Percentiles rank a stretch among this genome's conserved stretches.
These are phyloP conservation scores for Leptodermis oblonga DNA, from an alignment of 257 asterid species.

Conservation along the genomic window DNA sequence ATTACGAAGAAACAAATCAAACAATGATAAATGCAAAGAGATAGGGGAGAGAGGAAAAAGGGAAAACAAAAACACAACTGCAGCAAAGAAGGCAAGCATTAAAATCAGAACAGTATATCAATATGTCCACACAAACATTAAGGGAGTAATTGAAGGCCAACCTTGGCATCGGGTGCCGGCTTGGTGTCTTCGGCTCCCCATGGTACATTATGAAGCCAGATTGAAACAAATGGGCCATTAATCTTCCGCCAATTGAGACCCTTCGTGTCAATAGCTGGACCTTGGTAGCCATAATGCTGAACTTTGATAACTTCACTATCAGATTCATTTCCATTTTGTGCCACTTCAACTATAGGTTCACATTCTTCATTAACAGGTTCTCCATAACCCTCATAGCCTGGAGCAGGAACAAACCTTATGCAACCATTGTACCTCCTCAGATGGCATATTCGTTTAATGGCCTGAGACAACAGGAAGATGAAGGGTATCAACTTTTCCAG, in stretches of 20 bases:
- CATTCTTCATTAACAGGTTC: constrained; percentile 50
- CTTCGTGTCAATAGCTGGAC: constrained; percentile 54
- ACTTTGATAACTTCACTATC: constrained; percentile 19
- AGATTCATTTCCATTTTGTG: constrained; percentile 24
- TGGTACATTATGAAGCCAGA: constrained; percentile 98
- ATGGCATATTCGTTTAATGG: constrained; percentile 56
- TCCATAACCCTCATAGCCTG: constrained; percentile 48
- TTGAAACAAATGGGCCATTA: constrained; percentile 82
- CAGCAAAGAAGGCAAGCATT: not conserved
- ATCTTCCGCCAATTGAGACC: constrained; percentile 72
- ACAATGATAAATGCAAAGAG: not conserved
- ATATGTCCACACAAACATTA: not conserved
- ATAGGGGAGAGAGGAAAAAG: not conserved
- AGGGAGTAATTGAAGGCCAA: constrained; percentile 23
- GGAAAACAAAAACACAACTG: too few species aligned
- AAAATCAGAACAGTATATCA: not conserved
- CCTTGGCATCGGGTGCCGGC: constrained; percentile 99
- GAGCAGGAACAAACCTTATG: constrained; percentile 72
- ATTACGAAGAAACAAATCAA: not conserved
- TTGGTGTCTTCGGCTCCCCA: constrained; percentile 87
- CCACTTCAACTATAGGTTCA: constrained; percentile 28
- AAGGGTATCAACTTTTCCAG: not conserved
- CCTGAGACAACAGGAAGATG: constrained; percentile 43
- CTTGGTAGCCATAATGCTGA: constrained; percentile 47
- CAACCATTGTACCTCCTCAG: constrained; percentile 81